Conservation (phyloP, 2,329 filamentous ascomycete species). For the Metarhizium robertsii region DNA sequence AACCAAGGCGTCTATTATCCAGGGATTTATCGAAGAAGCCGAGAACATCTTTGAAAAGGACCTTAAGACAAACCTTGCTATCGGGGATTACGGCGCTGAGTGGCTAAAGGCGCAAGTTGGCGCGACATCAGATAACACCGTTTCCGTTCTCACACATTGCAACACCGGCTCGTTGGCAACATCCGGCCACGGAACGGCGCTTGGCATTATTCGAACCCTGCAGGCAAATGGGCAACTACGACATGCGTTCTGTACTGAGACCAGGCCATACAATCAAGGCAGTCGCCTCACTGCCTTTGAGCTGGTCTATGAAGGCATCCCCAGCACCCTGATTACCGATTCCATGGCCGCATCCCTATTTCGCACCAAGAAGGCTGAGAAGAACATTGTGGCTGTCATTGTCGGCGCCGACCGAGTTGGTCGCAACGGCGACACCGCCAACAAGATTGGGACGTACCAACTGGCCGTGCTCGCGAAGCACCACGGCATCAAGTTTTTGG, state of each 20-base stretch:
- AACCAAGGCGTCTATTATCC: slow-evolving; percentile 43
- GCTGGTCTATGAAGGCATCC: slow-evolving; percentile 87
- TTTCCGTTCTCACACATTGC: slow-evolving; percentile 93
- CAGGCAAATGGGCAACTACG: slow-evolving; percentile 55
- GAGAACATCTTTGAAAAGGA: slow-evolving; percentile 84
- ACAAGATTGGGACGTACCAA: slow-evolving; percentile 95
- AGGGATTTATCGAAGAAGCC: slow-evolving; percentile 67
- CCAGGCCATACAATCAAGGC: slow-evolving; percentile 94
- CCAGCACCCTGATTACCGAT: slow-evolving; percentile 85
- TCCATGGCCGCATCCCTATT: slow-evolving; percentile 93
- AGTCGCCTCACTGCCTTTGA: slow-evolving; percentile 92
- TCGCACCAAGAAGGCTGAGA: slow-evolving; percentile 45
- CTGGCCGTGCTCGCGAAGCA: slow-evolving; percentile 82
- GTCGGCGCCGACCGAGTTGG: slow-evolving; percentile 94
- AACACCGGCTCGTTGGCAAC: slow-evolving; percentile 96
- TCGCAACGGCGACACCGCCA: slow-evolving; percentile 93
- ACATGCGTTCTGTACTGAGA: slow-evolving; percentile 94
- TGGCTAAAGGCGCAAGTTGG: slow-evolving; percentile 63
- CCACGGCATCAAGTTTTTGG: slow-evolving; percentile 88
- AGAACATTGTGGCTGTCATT: slow-evolving; percentile 75
- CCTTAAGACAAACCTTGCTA: slow-evolving; percentile 75
- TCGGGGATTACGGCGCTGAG: slow-evolving; percentile 72
- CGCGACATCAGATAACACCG: slow-evolving; percentile 33
- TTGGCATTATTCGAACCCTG: slow-evolving; percentile 86
- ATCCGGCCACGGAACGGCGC: slow-evolving; percentile 91